Base-by-base conservation (phyloP, 73 alveolate genomes). In the Paraurostyla sp. region DNA sequence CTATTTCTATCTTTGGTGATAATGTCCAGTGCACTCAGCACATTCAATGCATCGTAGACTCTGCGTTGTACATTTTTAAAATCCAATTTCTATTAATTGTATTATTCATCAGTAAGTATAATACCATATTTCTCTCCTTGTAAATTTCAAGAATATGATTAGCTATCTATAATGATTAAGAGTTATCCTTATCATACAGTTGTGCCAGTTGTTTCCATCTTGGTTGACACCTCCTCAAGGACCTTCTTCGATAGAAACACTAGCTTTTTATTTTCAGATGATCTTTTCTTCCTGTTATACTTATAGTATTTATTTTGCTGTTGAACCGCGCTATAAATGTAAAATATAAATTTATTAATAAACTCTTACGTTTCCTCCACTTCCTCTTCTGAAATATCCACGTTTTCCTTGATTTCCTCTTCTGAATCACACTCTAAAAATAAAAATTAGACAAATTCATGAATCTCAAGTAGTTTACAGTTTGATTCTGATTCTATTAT, bases 11-110 rank as follows among this genome's bases (percentile, higher is more conserved):
- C 93, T 83, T 95, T 95, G 52, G 65, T 84, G 62, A 95, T 94
- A 29, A 95, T 80, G 50, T 93, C 96, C 18, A 92, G 68, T 0
- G 99, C 97, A 23, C 96, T 76, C 89, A 95, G 90, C 9, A 95
- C 99, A 76, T 95, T 95, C 27, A 95, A 89, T 0, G 99, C 98
- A 71, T 95, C 99, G 84, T 95, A 95, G 18, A 95, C 99, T 57
- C 99, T 83, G 76, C 99, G 82, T 88, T 95, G 95, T 11, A 95
- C 92, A 57, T 95, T 95, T 76, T 95, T 95, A 48, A 93, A 93
- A 30, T 91, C 96, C 16, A 76, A 41, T 22, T 42, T 68, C 94
- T 87, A 87, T 7, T 23, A 27, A 32, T 22, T 25, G 43, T 46
- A 18, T 52, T 9, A 15, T 46, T 15, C 20, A 29, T 15, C 6